Conservation (phyloP, 2,329 filamentous ascomycete species). For the Neonectria punicea region DNA sequence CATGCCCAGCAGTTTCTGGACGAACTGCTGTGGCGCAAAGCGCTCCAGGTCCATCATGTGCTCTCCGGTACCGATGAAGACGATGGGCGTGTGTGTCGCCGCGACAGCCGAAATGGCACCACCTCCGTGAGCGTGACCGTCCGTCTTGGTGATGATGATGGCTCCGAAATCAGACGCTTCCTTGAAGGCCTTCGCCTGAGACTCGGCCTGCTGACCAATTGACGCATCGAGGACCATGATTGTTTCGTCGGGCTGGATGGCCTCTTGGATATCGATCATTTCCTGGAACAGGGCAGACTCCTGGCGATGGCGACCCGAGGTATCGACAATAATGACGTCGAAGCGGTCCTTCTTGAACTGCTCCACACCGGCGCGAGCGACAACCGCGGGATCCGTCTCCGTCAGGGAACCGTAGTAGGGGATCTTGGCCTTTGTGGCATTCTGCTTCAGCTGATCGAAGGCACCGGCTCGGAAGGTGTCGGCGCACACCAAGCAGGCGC, state of each 20-base stretch:
- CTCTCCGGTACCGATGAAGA: slow-evolving; percentile 97
- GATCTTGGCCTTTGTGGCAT: slow-evolving; percentile 98
- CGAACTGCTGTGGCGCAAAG: slow-evolving; percentile 92
- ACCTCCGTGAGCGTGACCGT: slow-evolving; percentile 93
- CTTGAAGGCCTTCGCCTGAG: slow-evolving; percentile 96
- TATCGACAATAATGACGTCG: slow-evolving; percentile 98
- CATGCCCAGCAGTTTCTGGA: slow-evolving; percentile 95
- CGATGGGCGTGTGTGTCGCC: slow-evolving; percentile 94
- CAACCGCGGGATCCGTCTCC: slow-evolving; percentile 93
- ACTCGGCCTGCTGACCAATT: slow-evolving; percentile 95
- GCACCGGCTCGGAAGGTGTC: slow-evolving; percentile 99
- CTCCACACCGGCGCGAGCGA: slow-evolving; percentile 94
- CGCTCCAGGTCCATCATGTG: slow-evolving; percentile 95
- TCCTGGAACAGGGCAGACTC: slow-evolving; percentile 96
- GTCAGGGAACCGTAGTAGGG: slow-evolving; percentile 98
- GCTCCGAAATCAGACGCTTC: slow-evolving; percentile 96
- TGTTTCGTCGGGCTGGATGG: slow-evolving; percentile 89
- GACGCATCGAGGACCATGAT: slow-evolving; percentile 98
- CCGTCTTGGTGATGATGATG: slow-evolving; percentile 99
- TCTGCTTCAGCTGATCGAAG: slow-evolving; percentile 98
- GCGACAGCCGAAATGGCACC: slow-evolving; percentile 98
- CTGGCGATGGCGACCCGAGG: slow-evolving; percentile 92
- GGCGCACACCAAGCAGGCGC: slow-evolving; percentile 92
- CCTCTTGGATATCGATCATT: slow-evolving; percentile 95
- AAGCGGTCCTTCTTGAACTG: slow-evolving; percentile 99